These are phyloP conservation scores for Kazachstania psychrophila DNA, from an alignment of 805 yeast species.

Conservation along the genomic window DNA sequence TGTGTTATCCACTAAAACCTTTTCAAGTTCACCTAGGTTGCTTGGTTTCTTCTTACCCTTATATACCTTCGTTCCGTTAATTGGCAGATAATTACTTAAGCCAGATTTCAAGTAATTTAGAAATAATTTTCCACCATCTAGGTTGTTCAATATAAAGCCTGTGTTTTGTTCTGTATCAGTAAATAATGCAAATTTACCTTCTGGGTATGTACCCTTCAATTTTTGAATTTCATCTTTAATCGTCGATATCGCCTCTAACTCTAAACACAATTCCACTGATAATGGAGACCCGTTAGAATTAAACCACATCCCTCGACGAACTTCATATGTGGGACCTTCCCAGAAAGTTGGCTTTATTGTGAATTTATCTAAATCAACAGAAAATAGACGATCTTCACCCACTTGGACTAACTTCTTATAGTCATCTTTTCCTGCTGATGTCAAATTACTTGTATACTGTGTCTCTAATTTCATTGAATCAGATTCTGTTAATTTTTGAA, in stretches of 20 bases:
- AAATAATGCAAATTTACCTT: conserved; percentile 26
- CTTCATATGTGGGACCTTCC: conserved; percentile 80
- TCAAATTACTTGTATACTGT: conserved; percentile 29
- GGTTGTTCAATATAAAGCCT: conserved; percentile 35
- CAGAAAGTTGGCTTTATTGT: conserved; percentile 66
- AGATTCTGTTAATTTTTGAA: conserved; percentile 51
- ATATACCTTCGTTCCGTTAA: conserved; percentile 40
- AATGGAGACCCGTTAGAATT: conserved; percentile 48
- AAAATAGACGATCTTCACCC: conserved; percentile 70
- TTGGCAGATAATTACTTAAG: conserved; percentile 28
- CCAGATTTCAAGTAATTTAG: conserved; percentile 30
- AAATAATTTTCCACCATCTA: conserved; percentile 35
- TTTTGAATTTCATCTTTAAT: conserved; percentile 2
- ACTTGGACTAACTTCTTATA: conserved; percentile 38
- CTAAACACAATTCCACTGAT: conserved; percentile 38
- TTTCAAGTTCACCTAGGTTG: not conserved
- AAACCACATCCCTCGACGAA: conserved; percentile 84
- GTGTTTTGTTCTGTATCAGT: conserved; percentile 35
- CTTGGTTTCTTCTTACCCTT: conserved; percentile 2
- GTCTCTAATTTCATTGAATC: conserved; percentile 60
- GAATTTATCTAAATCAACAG: conserved; percentile 52
- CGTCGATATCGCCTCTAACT: conserved; percentile 39
- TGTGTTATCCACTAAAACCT: conserved; percentile 36
- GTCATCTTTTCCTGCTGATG: not conserved
- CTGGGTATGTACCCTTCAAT: conserved; percentile 3